Base-by-base conservation (phyloP, 2,329 filamentous ascomycete species). In the Arachnopeziza araneosa region DNA sequence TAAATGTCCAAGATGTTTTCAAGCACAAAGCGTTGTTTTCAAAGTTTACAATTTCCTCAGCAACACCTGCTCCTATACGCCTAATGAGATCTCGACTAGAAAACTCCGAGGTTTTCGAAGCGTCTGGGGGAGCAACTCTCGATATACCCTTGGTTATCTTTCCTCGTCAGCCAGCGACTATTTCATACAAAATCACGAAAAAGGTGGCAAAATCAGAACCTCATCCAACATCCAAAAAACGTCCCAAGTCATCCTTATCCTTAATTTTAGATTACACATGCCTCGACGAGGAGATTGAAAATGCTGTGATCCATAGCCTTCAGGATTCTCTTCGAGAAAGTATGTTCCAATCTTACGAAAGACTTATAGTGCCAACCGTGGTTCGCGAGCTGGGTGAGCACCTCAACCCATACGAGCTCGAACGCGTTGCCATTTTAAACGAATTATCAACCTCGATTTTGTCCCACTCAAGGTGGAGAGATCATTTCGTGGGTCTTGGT, bases 1-100 rank as follows among this genome's bases (percentile, higher is more conserved):
- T 99, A 63, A 98, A 98, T 66, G 95, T 99, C 6, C 93, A 98
- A 69, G 95, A 99, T 68, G 85, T 96, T 26, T 98, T 98, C 78
- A 96, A 96, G 71, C 85, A 91, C 64, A 78, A 86, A 8, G 81
- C 85, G 0, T 80, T 98, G 0, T 95, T 95, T 70, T 97, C 93
- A 0, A 88, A 88, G 10, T 99, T 99, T 72, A 96, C 90, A 17
- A 88, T 99, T 56, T 92, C 91, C 14, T 92, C 93, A 0, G 88
- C 91, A 0, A 90, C 82, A 59, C 73, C 83, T 24, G 86, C 88
- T 30, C 95, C 95, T 0, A 74, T 98, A 10, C 83, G 89, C 3
- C 77, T 99, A 7, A 80, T 89, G 52, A 83, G 83, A 57, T 90
- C 90, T 64, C 80, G 85, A 56, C 81, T 99, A 0, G 74, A 88